Base-by-base conservation (phyloP, 2,329 filamentous ascomycete genomes). In the Xylariaceae sp. region DNA sequence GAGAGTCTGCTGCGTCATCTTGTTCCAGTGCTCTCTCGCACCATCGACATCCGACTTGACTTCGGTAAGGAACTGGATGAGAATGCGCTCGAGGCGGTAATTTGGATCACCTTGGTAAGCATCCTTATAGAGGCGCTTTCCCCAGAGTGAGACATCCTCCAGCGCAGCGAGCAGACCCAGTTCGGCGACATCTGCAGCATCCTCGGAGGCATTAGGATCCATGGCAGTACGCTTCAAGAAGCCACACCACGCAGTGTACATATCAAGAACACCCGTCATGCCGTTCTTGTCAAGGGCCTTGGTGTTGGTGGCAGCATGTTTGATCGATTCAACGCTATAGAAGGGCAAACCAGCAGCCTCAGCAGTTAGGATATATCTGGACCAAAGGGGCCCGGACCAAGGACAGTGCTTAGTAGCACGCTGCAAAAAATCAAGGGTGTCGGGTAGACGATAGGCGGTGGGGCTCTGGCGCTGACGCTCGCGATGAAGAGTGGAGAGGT, bases 201-300 rank as follows among this genome's bases (percentile, higher is more conserved):
- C 91, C 47, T 92, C 87, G 2, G 80, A 80, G 1, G 86, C 82
- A 48, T 82, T 80, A 1, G 81, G 75, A 45, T 82, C 75, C 71
- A 95, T 90, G 16, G 92, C 89, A 39, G 84, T 84, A 20, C 93
- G 85, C 55, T 92, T 89, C 17, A 98, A 76, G 57, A 92, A 97
- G 40, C 89, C 90, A 61, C 92, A 96, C 93, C 93, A 98, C 0
- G 91, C 86, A 42, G 88, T 83, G 60, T 96, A 90, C 60, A 97
- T 88, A 58, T 95, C 89, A 48, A 97, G 79, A 23, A 96, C 82
- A 54, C 91, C 87, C 40, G 89, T 82, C 76, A 96, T 85, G 20
- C 90, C 91, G 50, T 89, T 83, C 52, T 86, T 83, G 63, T 95
- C 90, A 5, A 97, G 75, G 34, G 94, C 75, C 7, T 89, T 85